Base-by-base conservation (phyloP, 768 basidiomycete genomes). In the Gloeophyllum trabeum region DNA sequence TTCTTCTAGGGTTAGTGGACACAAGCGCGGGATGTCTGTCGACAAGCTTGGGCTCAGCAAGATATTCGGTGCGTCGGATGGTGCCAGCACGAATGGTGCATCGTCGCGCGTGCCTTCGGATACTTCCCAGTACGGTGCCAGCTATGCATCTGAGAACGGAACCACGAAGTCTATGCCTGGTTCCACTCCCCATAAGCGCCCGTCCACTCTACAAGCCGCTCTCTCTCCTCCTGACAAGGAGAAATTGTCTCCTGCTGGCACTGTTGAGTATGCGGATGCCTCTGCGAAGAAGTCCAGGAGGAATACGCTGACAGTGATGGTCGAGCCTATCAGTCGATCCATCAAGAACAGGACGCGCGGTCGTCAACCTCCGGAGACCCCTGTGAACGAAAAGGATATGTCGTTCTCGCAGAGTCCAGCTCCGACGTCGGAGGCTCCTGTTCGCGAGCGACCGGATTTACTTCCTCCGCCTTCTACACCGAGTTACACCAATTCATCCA, bases 261-360 rank as follows among this genome's bases (percentile, higher is more conserved):
- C 47, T 19, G n/a, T n/a, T n/a, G n/a, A n/a, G n/a, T n/a, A n/a
- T n/a, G 52, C 53, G 16, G 28, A 32, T 16, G 10, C 28, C 5
- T 51, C 54, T 18, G 63, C 61, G 28, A 88, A 76, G 66, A 79
- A 79, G 60, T 69, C 62, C 47, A 68, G 81, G 53, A 63, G 89
- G 51, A 91, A 86, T 60, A 93, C 91, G 0, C 68, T 96, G 47
- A 89, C 82, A 0, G 75, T 92, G 30, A 87, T 91, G 76, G 83
- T 87, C 2, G 84, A 87, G 54, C 83, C 85, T 5, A 64, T 91
- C 48, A 71, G 69, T 42, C 69, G 76, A 32, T 50, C 71, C 0
- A 69, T 69, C 46, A 70, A 75, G 54, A 47, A 36, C 16, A 56
- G 56, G 41, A 52, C 24, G 50, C 20, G 54, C 49, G 43, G 50